Evolutionary conservation across 331 rosid genomes (phyloP), one percentile per base, ranked within the genome.

Genomic region (Dryas integrifolia): DNA sequence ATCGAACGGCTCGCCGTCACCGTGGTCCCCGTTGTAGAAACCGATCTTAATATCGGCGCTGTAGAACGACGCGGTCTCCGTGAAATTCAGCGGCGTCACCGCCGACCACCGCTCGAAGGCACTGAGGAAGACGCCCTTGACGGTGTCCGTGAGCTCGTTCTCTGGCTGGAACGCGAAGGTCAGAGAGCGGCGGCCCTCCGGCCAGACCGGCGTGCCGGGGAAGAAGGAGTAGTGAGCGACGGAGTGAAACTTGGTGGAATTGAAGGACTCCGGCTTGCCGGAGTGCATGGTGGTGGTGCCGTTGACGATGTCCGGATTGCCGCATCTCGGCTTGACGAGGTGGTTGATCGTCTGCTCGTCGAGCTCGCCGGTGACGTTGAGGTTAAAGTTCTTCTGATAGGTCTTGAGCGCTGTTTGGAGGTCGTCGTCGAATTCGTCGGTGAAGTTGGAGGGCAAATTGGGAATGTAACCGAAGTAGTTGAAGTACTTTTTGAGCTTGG

Each of bases 1-100:
- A 30, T 94, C 97, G 62, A 93, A 93, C 1, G 98, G 72, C 74
- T 90, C 97, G 0, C 97, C 96, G 60, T 93, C 98, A 13, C 98
- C 96, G 78, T 94, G 98, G 56, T 91, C 91, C 0, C 96, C 97
- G 0, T 30, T 14, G 61, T n/a, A 94, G 44, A 94, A 94, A 0
- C 85, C 98, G 5, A 94, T 83, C 76, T 7, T 83, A 0, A 91
- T 70, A 13, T 94, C 92, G 0, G 98, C 91, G 7, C 11, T 0
- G 3, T 0, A 0, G 39, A 11, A 86, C 46, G 86, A 63, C 2
- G 74, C 7, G 3, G 90, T 41, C 60, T 76, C 77, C 0, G 69
- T 51, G 81, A 94, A 94, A 0, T 72, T 76, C 15, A 94, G 51
- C 0, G 90, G 80, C 7, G 94, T 91, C 0, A 84, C 97, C 3